Base-by-base conservation (phyloP, 345 rosid species). In the Euphorbia pulcherrima region DNA sequence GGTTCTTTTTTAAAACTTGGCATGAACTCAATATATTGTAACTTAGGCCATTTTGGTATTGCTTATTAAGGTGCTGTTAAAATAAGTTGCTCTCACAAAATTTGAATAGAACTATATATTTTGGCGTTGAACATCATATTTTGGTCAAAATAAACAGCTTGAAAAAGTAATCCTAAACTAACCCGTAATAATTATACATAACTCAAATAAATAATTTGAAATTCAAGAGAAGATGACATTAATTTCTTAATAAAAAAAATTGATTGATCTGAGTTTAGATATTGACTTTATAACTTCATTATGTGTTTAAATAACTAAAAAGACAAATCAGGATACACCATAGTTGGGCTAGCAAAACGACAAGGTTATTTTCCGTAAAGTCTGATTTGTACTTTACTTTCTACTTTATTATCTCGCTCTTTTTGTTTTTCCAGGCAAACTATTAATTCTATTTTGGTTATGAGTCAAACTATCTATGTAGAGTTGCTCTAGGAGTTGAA, bases 351-450 rank as follows among this genome's bases (percentile, higher is more conserved):
- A 51, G 63, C 62, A 65, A 57, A 68, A 44, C 30, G 65, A 60
- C 60, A 47, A 60, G 51, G 60, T 44, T 30, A 21, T 66, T 53
- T 71, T 74, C 47, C 64, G 68, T 30, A 51, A 64, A 62, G 56
- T 20, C 20, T 5, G 17, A 7, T 3, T 12, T 16, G 17, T n/a
- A 8, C 7, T 33, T 8, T 56, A 10, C 60, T 44, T 44, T 44
- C 13, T 12, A 1, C 16, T 68, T 60, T 37, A 14, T 60, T 37
- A 14, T 57, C 54, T 41, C 48, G 50, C 57, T 37, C 26, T 39
- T 60, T 72, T 51, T 58, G 1, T 60, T 7, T 60, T 40, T 37
- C 24, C 55, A 58, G 65, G 6, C 4, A 33, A 46, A 30, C 23
- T 0, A 56, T n/a, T 29, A 53, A 65, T 39, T 33, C 7, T 33